Conservation (phyloP, 2,329 filamentous ascomycete species). For the Scytalidium lignicola region DNA sequence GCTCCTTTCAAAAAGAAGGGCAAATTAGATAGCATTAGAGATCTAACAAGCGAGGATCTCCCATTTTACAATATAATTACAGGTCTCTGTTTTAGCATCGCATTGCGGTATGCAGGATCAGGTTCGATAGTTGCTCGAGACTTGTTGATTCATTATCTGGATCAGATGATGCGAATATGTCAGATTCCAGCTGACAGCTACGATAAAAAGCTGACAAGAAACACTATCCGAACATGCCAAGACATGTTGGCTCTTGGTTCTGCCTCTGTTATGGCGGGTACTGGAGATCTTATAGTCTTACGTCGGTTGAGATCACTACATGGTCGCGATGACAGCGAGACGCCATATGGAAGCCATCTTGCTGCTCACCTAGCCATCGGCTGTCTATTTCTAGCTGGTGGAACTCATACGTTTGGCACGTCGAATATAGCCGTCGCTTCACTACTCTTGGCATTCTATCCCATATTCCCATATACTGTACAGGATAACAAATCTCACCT, state of each 20-base stretch:
- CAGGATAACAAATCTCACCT: conserved; percentile 93
- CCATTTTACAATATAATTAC: conserved; percentile 90
- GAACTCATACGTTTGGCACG: conserved; percentile 86
- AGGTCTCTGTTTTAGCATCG: conserved; percentile 78
- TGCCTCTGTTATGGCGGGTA: conserved; percentile 92
- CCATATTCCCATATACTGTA: conserved; percentile 80
- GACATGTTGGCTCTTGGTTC: conserved; percentile 78
- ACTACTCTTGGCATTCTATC: conserved; percentile 88
- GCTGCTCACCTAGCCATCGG: conserved; percentile 90
- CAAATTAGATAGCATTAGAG: conserved; percentile 52
- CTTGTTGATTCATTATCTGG: conserved; percentile 75
- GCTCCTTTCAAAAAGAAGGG: conserved; percentile 58
- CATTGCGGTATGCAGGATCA: conserved; percentile 69
- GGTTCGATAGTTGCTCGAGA: conserved; percentile 68
- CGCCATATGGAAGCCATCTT: conserved; percentile 88
- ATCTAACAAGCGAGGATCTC: conserved; percentile 75
- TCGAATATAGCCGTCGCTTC: conserved; percentile 82
- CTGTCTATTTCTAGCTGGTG: conserved; percentile 84
- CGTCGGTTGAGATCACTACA: conserved; percentile 83
- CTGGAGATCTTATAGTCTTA: conserved; percentile 81
- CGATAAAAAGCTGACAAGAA: conserved; percentile 77
- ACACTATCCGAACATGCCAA: conserved; percentile 85
- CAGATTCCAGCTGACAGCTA: conserved; percentile 55
- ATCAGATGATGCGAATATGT: conserved; percentile 77
- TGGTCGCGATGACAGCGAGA: conserved; percentile 76